Percentiles rank a stretch among this genome's conserved stretches.
These are phyloP conservation scores for Hordeum marinum DNA, from an alignment of 176 grass and related monocot genomes.

Conservation along the genomic window DNA sequence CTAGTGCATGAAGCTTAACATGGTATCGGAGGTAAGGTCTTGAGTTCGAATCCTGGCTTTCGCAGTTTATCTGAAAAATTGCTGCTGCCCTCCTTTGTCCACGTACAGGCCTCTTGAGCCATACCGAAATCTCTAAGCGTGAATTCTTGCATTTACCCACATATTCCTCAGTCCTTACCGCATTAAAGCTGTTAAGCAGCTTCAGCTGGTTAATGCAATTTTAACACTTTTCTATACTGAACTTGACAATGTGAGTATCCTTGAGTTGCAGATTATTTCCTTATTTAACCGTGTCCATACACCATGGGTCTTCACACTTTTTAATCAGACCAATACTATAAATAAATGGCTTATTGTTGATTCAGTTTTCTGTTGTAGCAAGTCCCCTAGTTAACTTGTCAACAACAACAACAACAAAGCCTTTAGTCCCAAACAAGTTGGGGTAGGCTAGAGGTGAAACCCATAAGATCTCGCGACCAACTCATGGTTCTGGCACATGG, in stretches of 20 bases:
- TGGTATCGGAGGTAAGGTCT: too few species aligned
- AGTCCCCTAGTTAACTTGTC: neutral
- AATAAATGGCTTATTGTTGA: conserved; percentile 1
- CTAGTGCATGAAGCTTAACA: too few species aligned
- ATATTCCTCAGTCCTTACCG: neutral
- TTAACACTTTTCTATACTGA: neutral
- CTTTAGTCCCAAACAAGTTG: too few species aligned
- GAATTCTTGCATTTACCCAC: conserved; percentile 9
- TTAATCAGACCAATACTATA: neutral
- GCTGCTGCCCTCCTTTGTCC: too few species aligned
- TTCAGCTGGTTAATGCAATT: neutral
- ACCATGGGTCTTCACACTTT: neutral
- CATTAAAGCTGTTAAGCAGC: conserved; percentile 5
- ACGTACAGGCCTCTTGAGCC: too few species aligned
- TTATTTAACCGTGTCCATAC: conserved; percentile 2
- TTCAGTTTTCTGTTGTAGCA: conserved; percentile 1
- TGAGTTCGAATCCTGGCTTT: too few species aligned
- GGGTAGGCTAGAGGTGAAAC: too few species aligned
- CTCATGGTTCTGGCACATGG: too few species aligned
- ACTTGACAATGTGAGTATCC: neutral
- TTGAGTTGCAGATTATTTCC: conserved; percentile 12
- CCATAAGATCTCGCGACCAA: too few species aligned
- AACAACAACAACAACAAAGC: too few species aligned
- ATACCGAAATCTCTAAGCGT: too few species aligned
- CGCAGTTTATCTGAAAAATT: too few species aligned